These are phyloP conservation scores for Ophiostoma sp. DNA, from an alignment of 2,329 filamentous ascomycete genomes.

Conservation along the genomic window DNA sequence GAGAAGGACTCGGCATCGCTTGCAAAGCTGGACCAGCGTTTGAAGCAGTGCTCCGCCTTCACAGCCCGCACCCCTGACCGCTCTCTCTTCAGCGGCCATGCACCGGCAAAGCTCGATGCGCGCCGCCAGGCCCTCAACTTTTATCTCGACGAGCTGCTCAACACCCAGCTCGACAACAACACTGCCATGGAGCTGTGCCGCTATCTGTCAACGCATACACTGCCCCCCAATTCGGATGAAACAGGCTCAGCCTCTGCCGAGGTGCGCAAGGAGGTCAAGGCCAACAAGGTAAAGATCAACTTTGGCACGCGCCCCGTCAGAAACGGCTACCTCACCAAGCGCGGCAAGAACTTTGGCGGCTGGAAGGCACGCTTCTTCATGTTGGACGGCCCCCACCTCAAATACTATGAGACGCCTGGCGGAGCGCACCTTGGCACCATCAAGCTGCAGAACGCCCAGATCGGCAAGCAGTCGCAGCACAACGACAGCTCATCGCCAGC, in stretches of 20 bases:
- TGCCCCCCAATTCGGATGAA: conserved; percentile 59
- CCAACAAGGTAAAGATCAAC: conserved; percentile 42
- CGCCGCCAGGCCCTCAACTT: conserved; percentile 72
- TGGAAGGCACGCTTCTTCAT: conserved; percentile 81
- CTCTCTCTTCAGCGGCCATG: conserved; percentile 82
- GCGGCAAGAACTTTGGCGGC: conserved; percentile 96
- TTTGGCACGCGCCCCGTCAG: conserved; percentile 65
- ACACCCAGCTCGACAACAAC: conserved; percentile 71
- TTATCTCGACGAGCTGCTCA: conserved; percentile 80
- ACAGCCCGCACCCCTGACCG: conserved; percentile 75
- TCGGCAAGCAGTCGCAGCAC: conserved; percentile 80
- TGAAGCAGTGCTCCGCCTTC: conserved; percentile 70
- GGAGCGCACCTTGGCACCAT: conserved; percentile 90
- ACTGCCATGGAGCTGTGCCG: conserved; percentile 78
- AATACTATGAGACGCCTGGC: conserved; percentile 87
- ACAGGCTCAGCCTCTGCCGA: conserved; percentile 37
- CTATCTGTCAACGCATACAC: conserved; percentile 67
- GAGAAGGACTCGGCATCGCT: conserved; percentile 86
- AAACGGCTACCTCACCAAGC: conserved; percentile 90
- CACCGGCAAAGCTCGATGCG: conserved; percentile 87
- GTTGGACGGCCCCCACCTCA: conserved; percentile 59
- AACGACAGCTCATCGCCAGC: conserved; percentile 58
- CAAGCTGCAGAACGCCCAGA: conserved; percentile 84
- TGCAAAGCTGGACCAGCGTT: conserved; percentile 70
- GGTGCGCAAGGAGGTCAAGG: conserved; percentile 32